These are phyloP conservation scores for Suhomyces chickasaworum DNA, from an alignment of 1,139 yeast species.

Conservation along the genomic window DNA sequence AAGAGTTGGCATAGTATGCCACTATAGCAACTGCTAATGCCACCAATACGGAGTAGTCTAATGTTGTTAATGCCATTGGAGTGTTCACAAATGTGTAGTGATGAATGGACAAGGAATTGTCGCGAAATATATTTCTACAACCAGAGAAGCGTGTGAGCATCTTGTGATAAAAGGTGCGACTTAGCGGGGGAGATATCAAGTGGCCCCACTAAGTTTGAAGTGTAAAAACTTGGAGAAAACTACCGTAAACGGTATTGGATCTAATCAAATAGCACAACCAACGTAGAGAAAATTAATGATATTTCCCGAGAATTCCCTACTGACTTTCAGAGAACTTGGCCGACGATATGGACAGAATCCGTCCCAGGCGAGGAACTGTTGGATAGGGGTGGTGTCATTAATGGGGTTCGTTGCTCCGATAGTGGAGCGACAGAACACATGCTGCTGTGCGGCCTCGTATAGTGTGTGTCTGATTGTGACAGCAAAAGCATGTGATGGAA, in stretches of 20 bases:
- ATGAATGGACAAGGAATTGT: not conserved
- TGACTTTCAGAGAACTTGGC: too few species aligned
- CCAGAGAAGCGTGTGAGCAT: not conserved
- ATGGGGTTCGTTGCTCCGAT: not conserved
- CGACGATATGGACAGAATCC: too few species aligned
- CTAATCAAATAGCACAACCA: too few species aligned
- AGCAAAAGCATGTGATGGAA: not conserved
- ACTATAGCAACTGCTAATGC: constrained; percentile 64
- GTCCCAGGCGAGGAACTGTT: too few species aligned
- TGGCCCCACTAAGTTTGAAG: not conserved
- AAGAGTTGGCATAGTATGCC: constrained; percentile 68
- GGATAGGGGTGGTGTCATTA: not conserved
- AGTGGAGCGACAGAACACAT: not conserved
- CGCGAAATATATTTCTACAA: constrained; percentile 1
- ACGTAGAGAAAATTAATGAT: too few species aligned
- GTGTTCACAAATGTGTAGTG: not conserved
- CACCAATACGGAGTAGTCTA: constrained; percentile 70
- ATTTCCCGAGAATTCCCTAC: too few species aligned
- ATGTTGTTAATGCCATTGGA: constrained; percentile 57
- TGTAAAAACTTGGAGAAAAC: not conserved
- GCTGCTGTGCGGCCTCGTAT: not conserved
- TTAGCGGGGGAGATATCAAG: constrained; percentile 2
- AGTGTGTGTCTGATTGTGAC: not conserved
- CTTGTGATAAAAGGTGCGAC: constrained; percentile 2
- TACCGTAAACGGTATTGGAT: too few species aligned